A percentile compares a stretch with the other conserved stretches of the same genome.
These are phyloP conservation scores for Paramecium sonneborni DNA, from an alignment of 73 alveolate genomes.

Conservation along the genomic window DNA sequence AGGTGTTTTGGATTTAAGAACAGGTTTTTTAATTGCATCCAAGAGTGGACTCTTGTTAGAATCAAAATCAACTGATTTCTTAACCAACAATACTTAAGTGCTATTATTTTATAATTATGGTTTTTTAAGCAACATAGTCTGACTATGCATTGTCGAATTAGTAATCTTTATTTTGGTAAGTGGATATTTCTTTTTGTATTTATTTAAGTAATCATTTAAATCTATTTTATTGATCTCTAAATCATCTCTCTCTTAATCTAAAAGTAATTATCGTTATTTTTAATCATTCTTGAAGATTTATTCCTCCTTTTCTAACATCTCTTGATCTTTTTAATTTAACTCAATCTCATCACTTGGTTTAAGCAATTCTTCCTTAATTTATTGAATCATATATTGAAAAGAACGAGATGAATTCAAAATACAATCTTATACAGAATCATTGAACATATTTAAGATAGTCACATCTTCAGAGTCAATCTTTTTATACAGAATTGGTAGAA, in stretches of 20 bases:
- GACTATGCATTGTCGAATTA: background rate
- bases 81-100: background rate
- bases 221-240: background rate
- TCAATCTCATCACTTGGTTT: background rate
- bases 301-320: background rate
- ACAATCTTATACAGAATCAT: constrained; percentile 1
- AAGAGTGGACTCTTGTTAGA: constrained; percentile 1
- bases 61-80: constrained; percentile 33
- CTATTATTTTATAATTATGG: background rate
- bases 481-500: background rate
- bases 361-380: background rate
- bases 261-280: background rate
- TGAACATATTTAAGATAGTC: background rate
- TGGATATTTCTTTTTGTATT: constrained; percentile 37
- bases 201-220: background rate
- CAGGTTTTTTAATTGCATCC: background rate
- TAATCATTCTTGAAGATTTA: background rate
- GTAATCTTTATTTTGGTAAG: background rate
- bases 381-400: background rate
- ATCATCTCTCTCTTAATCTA: constrained; percentile 30
- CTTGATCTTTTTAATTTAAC: background rate
- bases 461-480: constrained; percentile 3
- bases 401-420: background rate
- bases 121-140: background rate
- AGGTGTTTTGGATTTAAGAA: background rate